A percentile compares a stretch with the other conserved stretches of the same genome.
Conservation (phyloP, 352 stramenopile species). For the Globisporangium paddicum region DNA sequence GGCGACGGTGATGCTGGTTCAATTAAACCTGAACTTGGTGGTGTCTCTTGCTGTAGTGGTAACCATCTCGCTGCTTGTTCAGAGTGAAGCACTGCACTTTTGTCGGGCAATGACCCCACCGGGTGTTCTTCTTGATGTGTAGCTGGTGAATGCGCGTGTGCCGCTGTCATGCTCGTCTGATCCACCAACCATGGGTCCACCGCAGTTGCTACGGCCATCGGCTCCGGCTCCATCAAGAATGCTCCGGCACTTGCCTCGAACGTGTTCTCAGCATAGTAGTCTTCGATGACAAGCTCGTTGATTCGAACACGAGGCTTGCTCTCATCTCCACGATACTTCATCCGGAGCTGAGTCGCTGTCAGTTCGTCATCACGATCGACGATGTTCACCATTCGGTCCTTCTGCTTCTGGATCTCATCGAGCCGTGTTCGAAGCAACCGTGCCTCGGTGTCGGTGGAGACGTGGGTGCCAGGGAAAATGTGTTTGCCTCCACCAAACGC, state of each 20-base stretch:
- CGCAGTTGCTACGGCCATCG: background rate
- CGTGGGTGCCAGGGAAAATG: constrained; percentile 57
- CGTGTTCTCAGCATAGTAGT: constrained; percentile 64
- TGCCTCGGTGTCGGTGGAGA: constrained; percentile 79
- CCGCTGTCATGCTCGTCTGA: background rate
- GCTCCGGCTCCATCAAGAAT: constrained; percentile 55
- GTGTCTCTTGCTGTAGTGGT: constrained; percentile 14
- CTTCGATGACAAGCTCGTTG: constrained; percentile 83
- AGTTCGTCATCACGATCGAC: constrained; percentile 48
- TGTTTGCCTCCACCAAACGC: constrained; percentile 62
- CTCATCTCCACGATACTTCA: constrained; percentile 38
- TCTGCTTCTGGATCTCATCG: constrained; percentile 73
- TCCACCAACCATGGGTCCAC: constrained; percentile 69
- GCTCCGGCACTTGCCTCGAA: constrained; percentile 28
- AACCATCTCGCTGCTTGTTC: constrained; percentile 70
- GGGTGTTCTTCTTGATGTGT: constrained; percentile 17
- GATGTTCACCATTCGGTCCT: constrained; percentile 48
- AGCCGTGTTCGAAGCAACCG: constrained; percentile 68
- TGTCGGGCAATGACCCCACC: constrained; percentile 35
- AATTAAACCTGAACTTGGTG: constrained; percentile 3
- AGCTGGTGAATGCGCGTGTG: background rate
- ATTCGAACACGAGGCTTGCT: constrained; percentile 58
- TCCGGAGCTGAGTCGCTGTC: constrained; percentile 45
- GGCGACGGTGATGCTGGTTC: constrained; percentile 14
- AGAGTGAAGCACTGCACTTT: constrained; percentile 29